Base-by-base conservation (phyloP, 306 rosid genomes). In the Abrus precatorius region DNA sequence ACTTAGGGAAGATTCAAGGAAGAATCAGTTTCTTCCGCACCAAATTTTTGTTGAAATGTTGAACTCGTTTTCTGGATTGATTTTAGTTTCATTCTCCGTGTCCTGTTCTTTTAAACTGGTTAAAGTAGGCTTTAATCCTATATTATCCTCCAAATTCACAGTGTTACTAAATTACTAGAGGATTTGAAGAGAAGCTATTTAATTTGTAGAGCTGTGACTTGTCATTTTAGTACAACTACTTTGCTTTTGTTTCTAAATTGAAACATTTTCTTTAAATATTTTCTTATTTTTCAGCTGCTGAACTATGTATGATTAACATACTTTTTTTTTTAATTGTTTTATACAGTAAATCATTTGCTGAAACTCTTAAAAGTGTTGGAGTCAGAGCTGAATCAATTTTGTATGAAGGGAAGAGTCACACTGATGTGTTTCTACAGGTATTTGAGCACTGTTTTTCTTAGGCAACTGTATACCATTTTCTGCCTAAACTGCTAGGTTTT, bases 401-500 rank as follows among this genome's bases (percentile, higher is more conserved):
- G 53, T 95, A 92, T 56, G 91, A 91, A 72, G 97, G 90, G 64
- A 95, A 91, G 86, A 93, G 97, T 14, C 99, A 95, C 69, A 95
- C 99, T 11, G 99, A 95, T 77, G 77, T 95, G 86, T 95, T 95
- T 88, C 92, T 95, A 72, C 99, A 95, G 97, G 99, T 95, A 80
- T 81, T 43, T 40, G 55, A 43, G 62, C 74, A 57, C 50, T 27
- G 50, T 63, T 72, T 10, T 45, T 36, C 48, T 76, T 60, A 67
- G 67, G 53, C 40, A 36, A 40, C 20, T 7, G 27, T 41, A 40
- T 32, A 61, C 20, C 52, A 73, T 55, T 50, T 80, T 43, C 47
- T 50, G 6, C 12, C 38, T 33, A 32, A 27, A 69, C 52, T 5
- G 62, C 52, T 4, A 9, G 20, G 8, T 49, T 62, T 70, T 72